Percentiles rank a stretch among this genome's conserved stretches.
These are phyloP conservation scores for Trichopus zeylanicus DNA, from an alignment of 116 monocot genomes.

Conservation along the genomic window DNA sequence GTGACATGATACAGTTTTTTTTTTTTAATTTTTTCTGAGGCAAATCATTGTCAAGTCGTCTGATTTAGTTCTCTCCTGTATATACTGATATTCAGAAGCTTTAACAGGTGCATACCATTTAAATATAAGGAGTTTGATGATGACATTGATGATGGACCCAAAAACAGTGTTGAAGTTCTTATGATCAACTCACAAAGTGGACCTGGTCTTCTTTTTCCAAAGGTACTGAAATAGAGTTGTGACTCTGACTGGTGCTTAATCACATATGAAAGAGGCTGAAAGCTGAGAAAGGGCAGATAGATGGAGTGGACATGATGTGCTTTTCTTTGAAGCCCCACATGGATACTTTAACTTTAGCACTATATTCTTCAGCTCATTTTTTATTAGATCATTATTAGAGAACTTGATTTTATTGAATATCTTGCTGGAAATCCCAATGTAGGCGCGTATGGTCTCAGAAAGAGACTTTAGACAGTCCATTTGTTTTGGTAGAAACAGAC, in stretches of 20 bases:
- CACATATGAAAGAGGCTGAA: background rate
- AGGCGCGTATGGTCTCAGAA: too few species aligned
- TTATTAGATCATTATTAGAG: too few species aligned
- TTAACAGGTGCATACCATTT: slow-evolving; percentile 76
- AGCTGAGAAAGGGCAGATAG: background rate
- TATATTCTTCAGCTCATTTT: too few species aligned
- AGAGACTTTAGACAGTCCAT: too few species aligned
- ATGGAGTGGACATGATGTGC: too few species aligned
- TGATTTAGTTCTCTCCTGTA: background rate
- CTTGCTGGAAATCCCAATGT: too few species aligned
- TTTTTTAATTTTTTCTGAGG: background rate
- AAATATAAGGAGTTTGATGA: slow-evolving; percentile 38
- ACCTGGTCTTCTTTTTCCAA: slow-evolving; percentile 85
- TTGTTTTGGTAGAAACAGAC: too few species aligned
- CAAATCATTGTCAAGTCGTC: background rate
- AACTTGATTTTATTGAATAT: too few species aligned
- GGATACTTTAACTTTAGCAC: too few species aligned
- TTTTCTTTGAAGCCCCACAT: too few species aligned
- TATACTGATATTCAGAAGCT: slow-evolving; percentile 2
- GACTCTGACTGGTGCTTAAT: background rate
- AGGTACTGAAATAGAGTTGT: slow-evolving; percentile 36
- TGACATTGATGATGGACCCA: slow-evolving; percentile 2
- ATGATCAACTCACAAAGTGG: slow-evolving; percentile 93
- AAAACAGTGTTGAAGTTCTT: slow-evolving; percentile 70
- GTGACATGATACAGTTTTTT: background rate